Evolutionary conservation across 1,284 basidiomycete genomes (phyloP), one percentile per base, ranked within the genome.

Genomic region (Schizophyllum amplum): DNA sequence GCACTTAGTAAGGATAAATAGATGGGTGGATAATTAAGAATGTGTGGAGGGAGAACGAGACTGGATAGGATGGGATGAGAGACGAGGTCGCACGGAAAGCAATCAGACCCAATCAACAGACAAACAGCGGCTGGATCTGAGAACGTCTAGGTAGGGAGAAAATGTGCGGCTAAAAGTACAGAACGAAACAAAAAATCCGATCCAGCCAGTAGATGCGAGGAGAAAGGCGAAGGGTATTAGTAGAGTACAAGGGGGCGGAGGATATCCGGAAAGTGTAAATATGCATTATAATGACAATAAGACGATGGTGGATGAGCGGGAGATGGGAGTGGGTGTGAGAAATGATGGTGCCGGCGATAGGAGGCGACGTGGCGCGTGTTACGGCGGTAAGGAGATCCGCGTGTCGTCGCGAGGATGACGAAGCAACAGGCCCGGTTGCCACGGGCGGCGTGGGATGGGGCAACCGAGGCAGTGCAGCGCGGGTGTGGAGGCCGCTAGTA

Each of bases 221-320:
- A 51, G 46, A 51, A 46, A 33, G 46, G 17, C 51, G 27, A 48
- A 47, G 46, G 24, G 52, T 51, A 55, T 47, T 51, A 22, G 47
- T 20, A 22, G 64, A 69, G 55, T 63, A 42, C 33, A 42, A 42
- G 13, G 33, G 33, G 13, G 33, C 33, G 33, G 33, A 42, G 33
- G 33, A 17, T 27, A 42, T 42, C 33, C 33, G 33, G 13, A 42
- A 76, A 81, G 64, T 73, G 90, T 85, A 82, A 61, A 92, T 75
- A 68, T 92, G 90, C 7, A 89, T 92, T 15, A 92, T 92, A 61
- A 94, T 87, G 75, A 92, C 33, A 42, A 42, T 42, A 42, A 17
- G 33, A 42, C n/a, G 17, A 42, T 9, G 33, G 33, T 13, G 17
- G 33, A 42, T 42, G 33, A 42, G 33, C 7, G 33, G 33, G 33